Evolutionary conservation across 148 eudicot genomes (phyloP).

Genomic region (Talinum fruticosum): DNA sequence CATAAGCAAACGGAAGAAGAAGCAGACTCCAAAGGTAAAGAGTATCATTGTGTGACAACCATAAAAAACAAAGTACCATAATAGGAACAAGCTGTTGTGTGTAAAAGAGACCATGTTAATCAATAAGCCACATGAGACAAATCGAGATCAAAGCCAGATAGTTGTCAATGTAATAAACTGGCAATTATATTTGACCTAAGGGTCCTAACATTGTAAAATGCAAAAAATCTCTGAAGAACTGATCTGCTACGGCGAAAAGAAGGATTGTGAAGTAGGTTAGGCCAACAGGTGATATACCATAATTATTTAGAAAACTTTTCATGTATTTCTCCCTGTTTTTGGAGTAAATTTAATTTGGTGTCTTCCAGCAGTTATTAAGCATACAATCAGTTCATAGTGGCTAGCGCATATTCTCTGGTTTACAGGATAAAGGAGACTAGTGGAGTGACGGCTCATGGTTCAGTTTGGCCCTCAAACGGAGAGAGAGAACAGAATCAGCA

Average conservation of each 20-base stretch:
- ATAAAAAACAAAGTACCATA: neutral
- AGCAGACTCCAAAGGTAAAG: neutral
- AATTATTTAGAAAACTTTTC: neutral
- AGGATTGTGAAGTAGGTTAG: neutral
- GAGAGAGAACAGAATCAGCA: neutral
- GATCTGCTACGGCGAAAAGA: neutral
- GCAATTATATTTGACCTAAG: neutral
- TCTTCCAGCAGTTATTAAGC: neutral
- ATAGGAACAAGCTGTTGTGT: neutral
- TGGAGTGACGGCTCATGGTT: neutral
- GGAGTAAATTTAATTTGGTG: neutral
- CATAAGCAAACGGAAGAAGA: neutral
- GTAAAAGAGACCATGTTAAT: neutral
- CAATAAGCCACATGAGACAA: neutral
- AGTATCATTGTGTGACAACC: neutral
- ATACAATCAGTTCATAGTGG: slow-evolving; percentile 2
- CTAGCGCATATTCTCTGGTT: neutral
- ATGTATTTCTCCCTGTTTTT: neutral
- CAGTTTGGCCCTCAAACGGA: neutral
- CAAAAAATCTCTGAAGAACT: neutral
- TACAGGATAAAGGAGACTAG: neutral
- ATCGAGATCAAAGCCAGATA: neutral
- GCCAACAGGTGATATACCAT: neutral
- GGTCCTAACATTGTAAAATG: neutral
- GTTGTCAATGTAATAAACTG: neutral